Percentiles rank a stretch among this genome's conserved stretches.
phyloP scores from a whole-genome alignment of 305 asterid species.

The Monarda citriodora region DNA sequence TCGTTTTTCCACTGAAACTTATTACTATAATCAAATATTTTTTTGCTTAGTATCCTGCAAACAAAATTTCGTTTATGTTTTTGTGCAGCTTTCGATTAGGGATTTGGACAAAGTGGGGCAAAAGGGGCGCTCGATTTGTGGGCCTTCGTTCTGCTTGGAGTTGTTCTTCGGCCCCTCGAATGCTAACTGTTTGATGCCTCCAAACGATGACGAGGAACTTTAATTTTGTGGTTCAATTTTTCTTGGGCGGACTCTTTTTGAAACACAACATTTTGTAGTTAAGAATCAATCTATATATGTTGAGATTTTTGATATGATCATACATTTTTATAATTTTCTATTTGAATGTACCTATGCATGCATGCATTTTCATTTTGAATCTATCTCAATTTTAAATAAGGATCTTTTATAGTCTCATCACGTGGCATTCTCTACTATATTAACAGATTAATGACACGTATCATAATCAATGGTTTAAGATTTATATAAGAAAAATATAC shows the following conservation, averaged over 20 bases:
- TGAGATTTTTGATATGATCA: background rate
- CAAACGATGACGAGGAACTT: constrained; percentile 21
- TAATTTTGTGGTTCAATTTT: constrained; percentile 11
- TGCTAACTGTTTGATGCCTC: constrained; percentile 32
- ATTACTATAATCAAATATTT: too few species aligned
- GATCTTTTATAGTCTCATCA: too few species aligned
- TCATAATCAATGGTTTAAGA: too few species aligned
- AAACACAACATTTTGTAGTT: constrained; percentile 28
- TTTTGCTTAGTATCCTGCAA: background rate
- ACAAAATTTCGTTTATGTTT: background rate
- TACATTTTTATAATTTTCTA: background rate
- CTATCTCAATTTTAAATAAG: too few species aligned
- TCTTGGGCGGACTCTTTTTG: constrained; percentile 18
- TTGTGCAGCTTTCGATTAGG: constrained; percentile 40
- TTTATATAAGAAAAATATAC: too few species aligned
- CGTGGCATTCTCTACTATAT: too few species aligned
- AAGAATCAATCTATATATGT: constrained; percentile 16
- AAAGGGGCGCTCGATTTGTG: constrained; percentile 61
- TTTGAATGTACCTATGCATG: background rate
- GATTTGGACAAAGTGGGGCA: constrained; percentile 82
- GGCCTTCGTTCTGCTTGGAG: constrained; percentile 80
- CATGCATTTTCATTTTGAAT: background rate
- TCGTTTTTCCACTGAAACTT: too few species aligned
- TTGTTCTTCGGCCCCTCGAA: constrained; percentile 69
- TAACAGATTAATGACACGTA: too few species aligned